These are phyloP conservation scores for Aeschynomene evenia DNA, from an alignment of 306 rosid genomes.

Conservation along the genomic window DNA sequence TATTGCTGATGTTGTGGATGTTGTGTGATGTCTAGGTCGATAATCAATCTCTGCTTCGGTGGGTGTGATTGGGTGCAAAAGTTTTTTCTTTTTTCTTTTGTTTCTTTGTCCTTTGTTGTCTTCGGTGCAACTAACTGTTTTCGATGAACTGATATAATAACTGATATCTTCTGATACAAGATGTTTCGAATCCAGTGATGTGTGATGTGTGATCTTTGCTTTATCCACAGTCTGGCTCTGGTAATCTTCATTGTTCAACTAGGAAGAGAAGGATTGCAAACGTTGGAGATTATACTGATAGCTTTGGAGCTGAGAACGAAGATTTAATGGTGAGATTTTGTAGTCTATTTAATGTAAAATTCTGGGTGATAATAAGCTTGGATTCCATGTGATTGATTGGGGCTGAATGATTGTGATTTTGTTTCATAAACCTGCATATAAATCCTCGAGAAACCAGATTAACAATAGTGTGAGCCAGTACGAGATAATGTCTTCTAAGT, in stretches of 20 bases:
- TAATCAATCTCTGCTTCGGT: slow-evolving; percentile 16
- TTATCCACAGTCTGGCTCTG: slow-evolving; percentile 45
- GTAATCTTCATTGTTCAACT: slow-evolving; percentile 73
- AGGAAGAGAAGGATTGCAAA: slow-evolving; percentile 58
- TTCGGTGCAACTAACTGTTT: slow-evolving; percentile 5
- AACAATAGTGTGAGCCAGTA: slow-evolving; percentile 46
- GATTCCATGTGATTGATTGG: slow-evolving; percentile 27
- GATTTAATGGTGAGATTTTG: slow-evolving; percentile 69
- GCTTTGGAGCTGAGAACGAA: slow-evolving; percentile 64
- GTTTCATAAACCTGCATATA: slow-evolving; percentile 61
- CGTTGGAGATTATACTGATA: slow-evolving; percentile 47
- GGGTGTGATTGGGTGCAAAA: background rate
- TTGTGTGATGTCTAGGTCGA: background rate
- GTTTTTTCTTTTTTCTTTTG: background rate
- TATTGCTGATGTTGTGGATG: slow-evolving; percentile 19
- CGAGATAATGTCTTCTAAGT: slow-evolving; percentile 53
- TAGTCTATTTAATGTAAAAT: background rate
- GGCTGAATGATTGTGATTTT: slow-evolving; percentile 36
- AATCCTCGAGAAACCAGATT: slow-evolving; percentile 47
- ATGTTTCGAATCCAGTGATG: slow-evolving; percentile 29
- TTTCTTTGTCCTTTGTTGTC: slow-evolving; percentile 6
- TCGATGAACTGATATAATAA: background rate
- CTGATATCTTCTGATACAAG: slow-evolving; percentile 12
- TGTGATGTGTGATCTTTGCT: slow-evolving; percentile 18
- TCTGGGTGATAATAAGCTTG: slow-evolving; percentile 26